Evolutionary conservation across 441 rosid species (phyloP), one percentile per base, ranked within the genome.

Genomic region (Dalechampia spathulata): DNA sequence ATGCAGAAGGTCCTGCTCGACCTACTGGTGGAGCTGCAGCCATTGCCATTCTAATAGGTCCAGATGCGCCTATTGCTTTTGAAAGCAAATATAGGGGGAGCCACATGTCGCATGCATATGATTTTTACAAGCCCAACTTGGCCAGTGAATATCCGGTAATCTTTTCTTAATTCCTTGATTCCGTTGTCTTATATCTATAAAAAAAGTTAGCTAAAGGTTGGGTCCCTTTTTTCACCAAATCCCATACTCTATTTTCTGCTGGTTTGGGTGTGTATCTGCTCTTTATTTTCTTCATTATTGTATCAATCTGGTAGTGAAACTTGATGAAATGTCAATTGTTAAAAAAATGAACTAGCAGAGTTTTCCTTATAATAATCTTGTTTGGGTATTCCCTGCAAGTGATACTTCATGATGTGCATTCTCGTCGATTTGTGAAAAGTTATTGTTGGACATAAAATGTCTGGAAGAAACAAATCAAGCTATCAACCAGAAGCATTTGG

Each of bases 11-110:
- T 64, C 96, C 99, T 4, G 99, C 99, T 1, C 79, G 99, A 26
- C 99, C 99, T n/a, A 93, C 99, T 46, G 99, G 99, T 57, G 99
- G 99, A 72, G 99, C 99, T 6, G 99, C 95, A 48, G 97, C 99
- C 2, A 80, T 93, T 75, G 95, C 90, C 56, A 78, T 90, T 76
- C 69, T 93, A 48, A 69, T 93, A 57, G 99, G 99, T 56, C 96
- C 99, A 1, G 85, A 90, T 72, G 96, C 99, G 58, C 97, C 96
- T 45, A 82, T 93, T 22, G 81, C 67, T 62, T 93, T 93, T 56
- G 99, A 93, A 79, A 87, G 97, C 82, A 93, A 90, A 71, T 57
- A 80, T 38, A 83, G 96, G 65, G 99, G 86, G 34, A 93, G 93
- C 63, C 90, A 93, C 49, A 93, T 93, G 99, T 75, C 95, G 68